Evolutionary conservation across 2,329 filamentous ascomycete species (phyloP).

Genomic region (Alternaria hordeiaustralica): DNA sequence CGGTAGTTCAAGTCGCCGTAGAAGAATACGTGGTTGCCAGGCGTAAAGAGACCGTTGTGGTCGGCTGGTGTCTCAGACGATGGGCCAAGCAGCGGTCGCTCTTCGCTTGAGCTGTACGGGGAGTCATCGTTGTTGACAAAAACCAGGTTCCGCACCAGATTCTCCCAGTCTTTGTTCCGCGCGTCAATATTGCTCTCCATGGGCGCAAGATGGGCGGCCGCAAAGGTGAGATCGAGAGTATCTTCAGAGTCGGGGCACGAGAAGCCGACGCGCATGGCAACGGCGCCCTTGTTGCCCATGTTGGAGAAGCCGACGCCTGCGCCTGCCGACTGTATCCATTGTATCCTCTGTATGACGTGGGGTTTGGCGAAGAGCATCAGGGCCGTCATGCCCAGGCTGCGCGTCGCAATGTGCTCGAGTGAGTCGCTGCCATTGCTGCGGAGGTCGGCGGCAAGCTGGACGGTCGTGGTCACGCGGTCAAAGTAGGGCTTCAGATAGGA

Average conservation of each 20-base stretch:
- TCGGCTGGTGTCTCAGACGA: constrained; percentile 39
- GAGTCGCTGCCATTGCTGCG: constrained; percentile 50
- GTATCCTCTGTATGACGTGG: constrained; percentile 63
- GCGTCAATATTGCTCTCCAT: constrained; percentile 79
- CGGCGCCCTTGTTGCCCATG: constrained; percentile 95
- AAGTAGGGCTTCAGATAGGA: constrained; percentile 80
- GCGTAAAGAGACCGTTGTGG: constrained; percentile 73
- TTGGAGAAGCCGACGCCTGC: constrained; percentile 84
- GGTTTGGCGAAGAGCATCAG: constrained; percentile 83
- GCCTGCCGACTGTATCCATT: constrained; percentile 75
- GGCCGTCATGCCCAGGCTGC: constrained; percentile 87
- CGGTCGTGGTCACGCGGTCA: constrained; percentile 70
- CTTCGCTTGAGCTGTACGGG: constrained; percentile 39
- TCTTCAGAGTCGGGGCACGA: constrained; percentile 48
- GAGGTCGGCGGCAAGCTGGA: constrained; percentile 70
- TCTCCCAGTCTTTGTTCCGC: constrained; percentile 88
- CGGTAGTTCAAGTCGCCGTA: constrained; percentile 96
- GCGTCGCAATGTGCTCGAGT: constrained; percentile 74
- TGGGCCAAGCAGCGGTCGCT: constrained; percentile 39
- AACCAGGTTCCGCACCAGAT: constrained; percentile 78
- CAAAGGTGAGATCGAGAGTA: constrained; percentile 76
- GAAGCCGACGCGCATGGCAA: constrained; percentile 76
- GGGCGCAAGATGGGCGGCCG: constrained; percentile 85
- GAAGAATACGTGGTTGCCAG: constrained; percentile 79
- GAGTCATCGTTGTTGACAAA: constrained; percentile 61